phyloP scores from a whole-genome alignment of 2,329 filamentous ascomycete genomes.

The Gaeumannomyces tritici region DNA sequence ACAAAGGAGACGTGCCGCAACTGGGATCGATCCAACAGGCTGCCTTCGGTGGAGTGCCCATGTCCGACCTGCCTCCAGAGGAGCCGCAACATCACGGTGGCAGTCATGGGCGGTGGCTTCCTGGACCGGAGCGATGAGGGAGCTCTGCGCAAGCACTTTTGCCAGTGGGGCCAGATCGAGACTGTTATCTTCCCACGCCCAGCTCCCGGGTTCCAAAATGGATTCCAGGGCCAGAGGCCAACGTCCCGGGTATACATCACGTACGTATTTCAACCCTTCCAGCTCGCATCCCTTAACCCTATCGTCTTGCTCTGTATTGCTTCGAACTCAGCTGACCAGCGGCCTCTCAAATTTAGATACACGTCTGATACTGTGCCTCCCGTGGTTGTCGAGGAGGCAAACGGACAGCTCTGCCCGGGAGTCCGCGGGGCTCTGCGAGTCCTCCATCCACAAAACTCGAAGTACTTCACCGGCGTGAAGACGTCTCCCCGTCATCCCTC shows the following conservation, averaged over 20 bases:
- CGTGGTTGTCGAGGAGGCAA: neutral
- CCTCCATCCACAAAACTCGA: neutral
- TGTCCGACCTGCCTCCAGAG: neutral
- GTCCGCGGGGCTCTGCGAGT: neutral
- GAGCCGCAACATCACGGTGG: constrained; percentile 1
- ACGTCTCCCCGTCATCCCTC: neutral
- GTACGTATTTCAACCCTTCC: neutral
- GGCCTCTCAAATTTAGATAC: neutral
- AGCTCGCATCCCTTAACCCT: too few relatives aligned
- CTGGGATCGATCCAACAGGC: neutral
- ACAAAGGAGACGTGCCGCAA: neutral
- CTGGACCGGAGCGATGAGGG: neutral
- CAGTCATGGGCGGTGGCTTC: neutral
- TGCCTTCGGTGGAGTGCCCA: neutral
- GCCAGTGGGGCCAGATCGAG: neutral
- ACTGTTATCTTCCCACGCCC: neutral
- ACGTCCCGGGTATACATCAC: neutral
- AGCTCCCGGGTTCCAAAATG: neutral
- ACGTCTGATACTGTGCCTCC: neutral
- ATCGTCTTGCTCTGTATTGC: neutral
- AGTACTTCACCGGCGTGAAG: neutral
- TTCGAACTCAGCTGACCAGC: too few relatives aligned
- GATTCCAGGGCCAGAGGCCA: neutral
- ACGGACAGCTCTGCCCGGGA: neutral
- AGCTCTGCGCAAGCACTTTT: neutral